Evolutionary conservation across 2,329 filamentous ascomycete genomes (phyloP).

Genomic region (Venturia asperata): DNA sequence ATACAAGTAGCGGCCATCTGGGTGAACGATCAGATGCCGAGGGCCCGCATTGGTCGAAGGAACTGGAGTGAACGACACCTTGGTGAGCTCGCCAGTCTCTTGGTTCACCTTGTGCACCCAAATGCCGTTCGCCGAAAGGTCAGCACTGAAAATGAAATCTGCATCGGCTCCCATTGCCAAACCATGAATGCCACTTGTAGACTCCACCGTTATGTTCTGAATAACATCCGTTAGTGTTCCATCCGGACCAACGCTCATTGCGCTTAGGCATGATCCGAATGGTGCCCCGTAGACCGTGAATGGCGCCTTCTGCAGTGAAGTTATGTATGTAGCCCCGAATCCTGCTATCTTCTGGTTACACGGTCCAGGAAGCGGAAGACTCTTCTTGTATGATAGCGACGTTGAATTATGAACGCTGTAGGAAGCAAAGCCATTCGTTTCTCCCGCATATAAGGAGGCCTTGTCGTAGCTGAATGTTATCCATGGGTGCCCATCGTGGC

Average conservation of each 20-base stretch:
- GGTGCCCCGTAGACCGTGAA: constrained; percentile 84
- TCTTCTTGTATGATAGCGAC: constrained; percentile 61
- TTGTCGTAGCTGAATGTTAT: constrained; percentile 72
- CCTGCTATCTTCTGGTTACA: constrained; percentile 7
- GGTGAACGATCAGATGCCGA: constrained; percentile 80
- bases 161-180: constrained; percentile 73
- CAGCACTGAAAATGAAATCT: constrained; percentile 70
- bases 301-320: constrained; percentile 68
- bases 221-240: constrained; percentile 56
- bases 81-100: constrained; percentile 53
- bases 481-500: constrained; percentile 80
- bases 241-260: constrained; percentile 54
- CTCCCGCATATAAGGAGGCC: neutral
- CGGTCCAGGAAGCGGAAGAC: constrained; percentile 51
- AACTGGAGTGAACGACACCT: constrained; percentile 66
- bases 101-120: constrained; percentile 73
- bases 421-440: constrained; percentile 15
- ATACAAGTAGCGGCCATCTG: constrained; percentile 70
- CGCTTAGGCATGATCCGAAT: constrained; percentile 59
- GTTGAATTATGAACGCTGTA: constrained; percentile 19
- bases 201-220: constrained; percentile 66
- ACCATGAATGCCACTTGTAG: constrained; percentile 66
- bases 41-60: constrained; percentile 68
- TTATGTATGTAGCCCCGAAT: constrained; percentile 74
- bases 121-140: constrained; percentile 69